Evolutionary conservation across 257 asterid genomes (phyloP).

Genomic region (Knoxia roxburghii): DNA sequence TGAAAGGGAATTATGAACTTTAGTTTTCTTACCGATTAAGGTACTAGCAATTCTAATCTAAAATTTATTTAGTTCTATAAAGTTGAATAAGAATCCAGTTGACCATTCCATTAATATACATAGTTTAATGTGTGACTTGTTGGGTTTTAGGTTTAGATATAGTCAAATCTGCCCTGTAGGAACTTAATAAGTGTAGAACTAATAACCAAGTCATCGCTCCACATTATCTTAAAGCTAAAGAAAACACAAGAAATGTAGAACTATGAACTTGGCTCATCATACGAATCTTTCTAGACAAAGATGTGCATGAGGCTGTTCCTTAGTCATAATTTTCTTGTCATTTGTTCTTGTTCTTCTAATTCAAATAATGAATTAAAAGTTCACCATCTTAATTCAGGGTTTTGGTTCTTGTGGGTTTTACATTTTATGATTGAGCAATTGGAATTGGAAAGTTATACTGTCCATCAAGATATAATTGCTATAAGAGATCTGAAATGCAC

Average conservation of each 20-base stretch:
- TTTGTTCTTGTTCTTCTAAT: too few species aligned
- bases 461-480: background rate
- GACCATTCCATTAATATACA: too few species aligned
- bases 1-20: background rate
- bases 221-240: background rate
- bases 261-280: background rate
- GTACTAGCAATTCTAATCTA: background rate
- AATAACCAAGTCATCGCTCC: background rate
- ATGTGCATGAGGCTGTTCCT: too few species aligned
- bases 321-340: too few species aligned
- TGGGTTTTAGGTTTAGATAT: background rate
- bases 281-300: background rate
- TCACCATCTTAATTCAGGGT: background rate
- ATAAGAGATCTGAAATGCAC: too few species aligned
- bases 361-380: too few species aligned
- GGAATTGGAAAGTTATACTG: background rate
- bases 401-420: background rate
- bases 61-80: background rate
- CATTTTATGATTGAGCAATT: too few species aligned
- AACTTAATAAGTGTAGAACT: background rate
- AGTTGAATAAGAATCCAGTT: background rate
- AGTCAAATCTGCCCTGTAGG: background rate
- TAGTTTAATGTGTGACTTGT: background rate
- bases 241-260: slow-evolving; percentile 1
- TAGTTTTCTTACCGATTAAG: background rate